Percentiles rank a stretch among this genome's conserved stretches.
phyloP scores from a whole-genome alignment of 2,329 filamentous ascomycete genomes.

The Pseudopyrenochaeta lycopersici region DNA sequence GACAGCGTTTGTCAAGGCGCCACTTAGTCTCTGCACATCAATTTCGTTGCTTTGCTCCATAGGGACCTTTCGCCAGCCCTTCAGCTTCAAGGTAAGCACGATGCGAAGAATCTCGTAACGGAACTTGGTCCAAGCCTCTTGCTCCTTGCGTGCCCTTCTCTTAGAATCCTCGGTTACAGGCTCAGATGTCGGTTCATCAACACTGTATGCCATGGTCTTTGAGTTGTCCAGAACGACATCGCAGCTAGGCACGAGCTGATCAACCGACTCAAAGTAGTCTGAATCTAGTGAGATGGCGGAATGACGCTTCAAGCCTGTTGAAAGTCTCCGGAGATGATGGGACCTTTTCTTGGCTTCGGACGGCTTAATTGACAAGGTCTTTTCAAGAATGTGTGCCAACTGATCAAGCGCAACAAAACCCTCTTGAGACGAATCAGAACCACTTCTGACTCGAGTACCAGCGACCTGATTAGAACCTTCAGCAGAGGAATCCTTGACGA shows the following conservation, averaged over 20 bases:
- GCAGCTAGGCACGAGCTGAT: constrained; percentile 82
- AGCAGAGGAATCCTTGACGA: constrained; percentile 1
- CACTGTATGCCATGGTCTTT: constrained; percentile 81
- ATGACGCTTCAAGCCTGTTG: constrained; percentile 52
- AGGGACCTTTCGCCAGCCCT: constrained; percentile 88
- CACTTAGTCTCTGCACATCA: constrained; percentile 80
- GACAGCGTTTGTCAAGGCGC: constrained; percentile 93
- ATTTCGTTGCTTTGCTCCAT: constrained; percentile 74
- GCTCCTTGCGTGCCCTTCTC: constrained; percentile 68
- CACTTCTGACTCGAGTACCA: constrained; percentile 52
- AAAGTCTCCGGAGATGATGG: constrained; percentile 37
- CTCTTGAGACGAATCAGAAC: constrained; percentile 68
- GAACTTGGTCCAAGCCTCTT: constrained; percentile 82
- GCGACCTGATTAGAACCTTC: constrained; percentile 13
- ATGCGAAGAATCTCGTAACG: constrained; percentile 92
- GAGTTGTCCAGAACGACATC: constrained; percentile 89
- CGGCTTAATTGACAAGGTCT: constrained; percentile 62
- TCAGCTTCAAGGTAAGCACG: constrained; percentile 85
- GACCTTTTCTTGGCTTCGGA: constrained; percentile 43
- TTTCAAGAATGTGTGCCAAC: constrained; percentile 80
- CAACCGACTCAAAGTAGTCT: constrained; percentile 79
- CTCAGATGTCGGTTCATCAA: constrained; percentile 63
- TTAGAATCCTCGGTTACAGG: constrained; percentile 54
- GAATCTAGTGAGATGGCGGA: constrained; percentile 78
- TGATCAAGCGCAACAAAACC: constrained; percentile 79